Conservation (phyloP, 2,329 filamentous ascomycete genomes). For the Paraconiothyrium sp. region DNA sequence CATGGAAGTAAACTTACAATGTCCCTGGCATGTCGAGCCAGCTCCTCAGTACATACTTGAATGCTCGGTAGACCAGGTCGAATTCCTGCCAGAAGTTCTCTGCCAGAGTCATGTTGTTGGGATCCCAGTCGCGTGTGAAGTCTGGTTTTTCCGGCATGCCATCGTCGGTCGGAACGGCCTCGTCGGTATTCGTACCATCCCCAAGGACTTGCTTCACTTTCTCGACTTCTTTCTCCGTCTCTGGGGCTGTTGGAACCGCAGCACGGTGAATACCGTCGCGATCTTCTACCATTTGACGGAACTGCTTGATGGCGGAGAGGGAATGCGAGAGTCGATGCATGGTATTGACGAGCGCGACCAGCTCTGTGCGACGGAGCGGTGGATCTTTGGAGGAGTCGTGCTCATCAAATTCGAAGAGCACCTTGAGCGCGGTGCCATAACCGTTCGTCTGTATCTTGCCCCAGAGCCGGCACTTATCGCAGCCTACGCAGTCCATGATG, state of each 20-base stretch:
- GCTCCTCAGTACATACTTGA: constrained; percentile 71
- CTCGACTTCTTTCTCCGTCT: constrained; percentile 38
- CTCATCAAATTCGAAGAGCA: constrained; percentile 92
- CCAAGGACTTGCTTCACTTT: constrained; percentile 43
- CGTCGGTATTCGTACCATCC: constrained; percentile 29
- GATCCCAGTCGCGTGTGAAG: constrained; percentile 53
- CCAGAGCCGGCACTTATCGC: constrained; percentile 98
- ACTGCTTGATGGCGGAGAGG: constrained; percentile 76
- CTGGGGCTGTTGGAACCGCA: constrained; percentile 27
- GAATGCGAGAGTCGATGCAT: constrained; percentile 87
- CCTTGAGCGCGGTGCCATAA: constrained; percentile 93
- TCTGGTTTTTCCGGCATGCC: constrained; percentile 54
- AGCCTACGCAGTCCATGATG: constrained; percentile 98
- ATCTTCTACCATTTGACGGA: constrained; percentile 65
- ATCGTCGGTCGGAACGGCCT: constrained; percentile 42
- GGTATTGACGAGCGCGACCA: constrained; percentile 95
- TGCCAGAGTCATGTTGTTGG: constrained; percentile 56
- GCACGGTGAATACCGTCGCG: constrained; percentile 42
- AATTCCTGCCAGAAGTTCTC: constrained; percentile 73
- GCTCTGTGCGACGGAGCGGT: constrained; percentile 83
- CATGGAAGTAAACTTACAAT: constrained; percentile 69
- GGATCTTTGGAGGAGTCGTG: constrained; percentile 71
- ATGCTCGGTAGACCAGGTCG: constrained; percentile 67
- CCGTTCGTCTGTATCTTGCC: constrained; percentile 95
- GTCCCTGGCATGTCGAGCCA: constrained; percentile 76